Evolutionary conservation across 495 filamentous ascomycete species (phyloP), one percentile per base, ranked within the genome.

Genomic region (Staphylotrichum longicolle): DNA sequence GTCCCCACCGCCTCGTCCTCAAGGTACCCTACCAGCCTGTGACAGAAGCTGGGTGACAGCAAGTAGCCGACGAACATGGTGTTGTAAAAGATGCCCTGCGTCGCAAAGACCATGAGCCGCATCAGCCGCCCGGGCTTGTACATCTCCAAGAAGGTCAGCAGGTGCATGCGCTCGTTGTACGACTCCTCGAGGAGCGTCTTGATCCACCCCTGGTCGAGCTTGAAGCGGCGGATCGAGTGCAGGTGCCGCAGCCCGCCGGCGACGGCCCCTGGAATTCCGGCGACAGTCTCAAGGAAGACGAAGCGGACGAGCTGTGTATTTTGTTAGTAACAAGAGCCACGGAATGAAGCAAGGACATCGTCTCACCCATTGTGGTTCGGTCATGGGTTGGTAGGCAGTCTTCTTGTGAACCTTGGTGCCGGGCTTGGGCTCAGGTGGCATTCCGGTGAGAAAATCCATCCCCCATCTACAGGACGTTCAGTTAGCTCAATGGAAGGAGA

Each of bases 1-100:
- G 93, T 98, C 66, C 96, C 83, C 3, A 97, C 93, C 2, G 94
- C 94, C 68, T 98, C 94, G 73, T 98, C 93, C 72, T 98, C 94
- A 15, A 98, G 83, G 65, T 97, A 97, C 2, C 93, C 94, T 52
- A 97, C 93, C 70, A 98, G 96, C 53, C 94, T 88, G 72, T 98
- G 94, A 68, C 88, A 92, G 62, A 91, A 93, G 50, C 88, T 85
- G 1, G 94, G 93, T 1, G 90, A 93, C 45, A 96, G 72, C 33
- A 98, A 85, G 74, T 98, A 98, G 35, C 87, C 80, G 46, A 96
- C 27, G 83, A 98, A 96, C 72, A 98, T 85, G 61, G 85, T 83
- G 74, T 98, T 98, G 83, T 93, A 97, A 77, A 93, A 96, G 61
- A 97, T 89, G n/a, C 84, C 84, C 60, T 86, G 83, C 3, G 91